phyloP scores from a whole-genome alignment of 1,284 basidiomycete species.

The Sphagnurus paluster region DNA sequence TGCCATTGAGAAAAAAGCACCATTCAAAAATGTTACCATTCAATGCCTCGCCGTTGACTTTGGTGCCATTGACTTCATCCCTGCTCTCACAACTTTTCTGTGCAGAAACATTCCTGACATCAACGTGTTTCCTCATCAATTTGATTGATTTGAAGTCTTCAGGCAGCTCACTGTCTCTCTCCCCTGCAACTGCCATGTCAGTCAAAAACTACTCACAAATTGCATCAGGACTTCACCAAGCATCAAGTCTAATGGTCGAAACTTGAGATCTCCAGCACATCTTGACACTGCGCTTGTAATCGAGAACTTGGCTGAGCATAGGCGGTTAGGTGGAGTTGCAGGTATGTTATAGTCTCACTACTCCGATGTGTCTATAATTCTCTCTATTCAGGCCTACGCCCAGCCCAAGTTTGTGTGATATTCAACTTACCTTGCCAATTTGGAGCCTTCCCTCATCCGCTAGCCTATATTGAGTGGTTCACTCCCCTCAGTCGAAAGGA shows the following conservation, averaged over 20 bases:
- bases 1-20: not conserved
- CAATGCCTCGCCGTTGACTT: not conserved
- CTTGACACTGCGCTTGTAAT: constrained; percentile 6
- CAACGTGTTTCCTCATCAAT: constrained; percentile 8
- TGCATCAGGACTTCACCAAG: constrained; percentile 12
- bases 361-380: not conserved
- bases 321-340: not conserved
- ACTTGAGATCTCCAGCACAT: not conserved
- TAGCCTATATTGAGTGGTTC: constrained; percentile 28
- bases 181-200: constrained; percentile 14
- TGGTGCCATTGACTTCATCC: constrained; percentile 18
- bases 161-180: constrained; percentile 19
- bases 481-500: constrained; percentile 20
- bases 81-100: constrained; percentile 15
- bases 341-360: not conserved
- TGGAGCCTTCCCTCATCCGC: constrained; percentile 13
- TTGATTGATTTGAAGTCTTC: constrained; percentile 22
- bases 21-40: not conserved
- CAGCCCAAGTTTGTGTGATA: constrained; percentile 23
- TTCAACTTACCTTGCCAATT: constrained; percentile 21
- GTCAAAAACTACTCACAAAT: not conserved
- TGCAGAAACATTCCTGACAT: not conserved
- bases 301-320: constrained; percentile 2
- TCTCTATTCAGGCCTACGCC: constrained; percentile 18
- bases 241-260: constrained; percentile 1